Evolutionary conservation across 805 yeast genomes (phyloP), one percentile per base, ranked within the genome.

Genomic region (Vanderwaltozyma polyspora): DNA sequence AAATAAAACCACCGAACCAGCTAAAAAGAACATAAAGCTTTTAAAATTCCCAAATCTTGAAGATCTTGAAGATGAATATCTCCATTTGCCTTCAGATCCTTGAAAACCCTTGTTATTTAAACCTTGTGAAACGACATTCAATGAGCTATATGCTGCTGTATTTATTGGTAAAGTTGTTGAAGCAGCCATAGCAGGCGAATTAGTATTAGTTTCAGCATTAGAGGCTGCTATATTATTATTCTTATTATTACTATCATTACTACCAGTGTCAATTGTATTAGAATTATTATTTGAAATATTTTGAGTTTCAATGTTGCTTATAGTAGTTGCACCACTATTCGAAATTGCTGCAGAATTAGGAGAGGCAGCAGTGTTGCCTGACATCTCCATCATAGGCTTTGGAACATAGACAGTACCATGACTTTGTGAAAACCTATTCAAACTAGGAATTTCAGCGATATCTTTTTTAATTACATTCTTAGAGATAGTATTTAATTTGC

Each of bases 1-100:
- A 40, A 70, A 67, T n/a, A 75, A 48, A 12, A 73, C 43, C 14
- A 63, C 57, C 0, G 71, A 41, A 6, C 83, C 83, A 1, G 59
- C 43, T 0, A 60, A 25, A 1, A 59, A 38, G 31, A 64, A 67
- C 5, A 53, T 36, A 2, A 50, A 39, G 24, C 59, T 59, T 12
- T 57, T 53, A 10, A 53, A 39, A 11, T 62, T 44, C 9, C 52
- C 52, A 30, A 50, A 42, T 38, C 55, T 34, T 1, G 51, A 39
- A 15, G 21, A 39, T 38, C 56, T 33, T 1, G 50, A 38, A 14
- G 24, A 18, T 10, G 21, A 5, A 15, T 4, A 14, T 17, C 12
- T 12, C 29, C 22, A 29, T 14, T 19, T 4, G 21, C 8, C 10
- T 14, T 19, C 7, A 13, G n/a, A 3, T 12, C 8, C 5, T n/a